Conservation (phyloP, 75 land plant species). For the Picea glauca region DNA sequence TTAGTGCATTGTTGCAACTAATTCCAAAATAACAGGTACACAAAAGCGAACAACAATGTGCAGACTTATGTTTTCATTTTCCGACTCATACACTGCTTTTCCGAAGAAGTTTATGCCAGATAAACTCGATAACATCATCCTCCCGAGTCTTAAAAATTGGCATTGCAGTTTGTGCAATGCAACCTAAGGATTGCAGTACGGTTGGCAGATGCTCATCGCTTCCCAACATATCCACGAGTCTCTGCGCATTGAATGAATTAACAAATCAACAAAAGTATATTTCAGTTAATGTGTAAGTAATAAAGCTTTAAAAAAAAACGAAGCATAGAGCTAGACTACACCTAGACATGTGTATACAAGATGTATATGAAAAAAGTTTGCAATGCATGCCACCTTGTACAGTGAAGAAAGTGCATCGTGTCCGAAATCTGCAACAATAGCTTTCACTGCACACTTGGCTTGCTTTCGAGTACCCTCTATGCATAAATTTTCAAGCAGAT, state of each 20-base stretch:
- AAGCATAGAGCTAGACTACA: background rate
- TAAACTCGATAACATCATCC: slow-evolving; percentile 69
- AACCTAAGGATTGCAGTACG: slow-evolving; percentile 82
- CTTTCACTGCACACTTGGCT: slow-evolving; percentile 91
- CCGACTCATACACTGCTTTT: slow-evolving; percentile 37
- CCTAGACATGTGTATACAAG: background rate
- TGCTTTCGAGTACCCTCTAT: slow-evolving; percentile 89
- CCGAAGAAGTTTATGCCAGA: slow-evolving; percentile 52
- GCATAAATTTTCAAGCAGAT: slow-evolving; percentile 73
- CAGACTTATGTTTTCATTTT: background rate
- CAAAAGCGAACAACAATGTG: background rate
- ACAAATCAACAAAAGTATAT: background rate
- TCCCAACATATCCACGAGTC: slow-evolving; percentile 73
- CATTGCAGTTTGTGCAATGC: slow-evolving; percentile 89
- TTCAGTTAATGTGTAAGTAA: background rate
- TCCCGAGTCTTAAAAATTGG: slow-evolving; percentile 93
- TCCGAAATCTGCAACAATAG: slow-evolving; percentile 83
- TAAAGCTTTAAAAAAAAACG: background rate
- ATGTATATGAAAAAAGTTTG: background rate
- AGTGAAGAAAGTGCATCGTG: slow-evolving; percentile 84
- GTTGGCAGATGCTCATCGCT: slow-evolving; percentile 72
- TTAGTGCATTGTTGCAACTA: background rate
- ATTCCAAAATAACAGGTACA: background rate
- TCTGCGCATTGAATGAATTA: slow-evolving; percentile 36
- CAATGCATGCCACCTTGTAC: slow-evolving; percentile 60